A percentile compares a stretch with the other conserved stretches of the same genome.
These are phyloP conservation scores for Alternaria viburni DNA, from an alignment of 2,329 filamentous ascomycete genomes.

Conservation along the genomic window DNA sequence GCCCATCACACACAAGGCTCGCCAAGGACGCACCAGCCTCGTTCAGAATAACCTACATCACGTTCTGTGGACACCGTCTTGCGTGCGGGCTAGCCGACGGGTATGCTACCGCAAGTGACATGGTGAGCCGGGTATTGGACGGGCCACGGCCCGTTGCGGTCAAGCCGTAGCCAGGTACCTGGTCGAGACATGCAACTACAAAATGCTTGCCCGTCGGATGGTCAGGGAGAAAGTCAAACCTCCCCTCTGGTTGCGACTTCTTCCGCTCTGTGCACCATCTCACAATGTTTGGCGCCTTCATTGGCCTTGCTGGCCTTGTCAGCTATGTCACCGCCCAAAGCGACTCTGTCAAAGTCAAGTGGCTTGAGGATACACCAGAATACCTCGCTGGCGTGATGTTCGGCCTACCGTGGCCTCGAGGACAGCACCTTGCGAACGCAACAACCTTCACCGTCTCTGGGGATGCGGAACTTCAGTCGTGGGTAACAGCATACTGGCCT, in stretches of 20 bases:
- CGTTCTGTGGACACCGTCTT: conserved; percentile 16
- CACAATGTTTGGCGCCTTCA: conserved; percentile 21
- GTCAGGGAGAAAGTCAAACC: not conserved
- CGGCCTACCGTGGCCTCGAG: conserved; percentile 49
- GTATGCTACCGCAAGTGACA: conserved; percentile 18
- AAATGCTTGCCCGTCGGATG: not conserved
- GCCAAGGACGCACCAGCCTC: not conserved
- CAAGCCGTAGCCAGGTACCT: conserved; percentile 9
- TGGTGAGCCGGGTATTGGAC: conserved; percentile 19
- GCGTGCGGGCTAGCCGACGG: conserved; percentile 18
- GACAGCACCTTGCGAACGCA: conserved; percentile 45
- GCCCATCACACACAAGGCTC: not conserved
- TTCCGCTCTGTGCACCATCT: conserved; percentile 3
- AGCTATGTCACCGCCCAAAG: conserved; percentile 20
- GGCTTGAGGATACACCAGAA: conserved; percentile 37
- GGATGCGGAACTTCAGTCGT: conserved; percentile 55
- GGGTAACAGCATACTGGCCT: conserved; percentile 65
- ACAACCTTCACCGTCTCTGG: conserved; percentile 44
- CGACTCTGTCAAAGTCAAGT: conserved; percentile 37
- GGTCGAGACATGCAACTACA: conserved; percentile 14
- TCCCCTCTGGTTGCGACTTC: conserved; percentile 3
- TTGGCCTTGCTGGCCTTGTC: conserved; percentile 24
- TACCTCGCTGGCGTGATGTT: conserved; percentile 46
- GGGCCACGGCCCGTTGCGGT: not conserved
- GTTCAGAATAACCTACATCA: not conserved